A percentile compares a stretch with the other conserved stretches of the same genome.
Evolutionary conservation across 2,329 filamentous ascomycete species (phyloP).

Genomic region (Phaeosphaeriaceae sp.): DNA sequence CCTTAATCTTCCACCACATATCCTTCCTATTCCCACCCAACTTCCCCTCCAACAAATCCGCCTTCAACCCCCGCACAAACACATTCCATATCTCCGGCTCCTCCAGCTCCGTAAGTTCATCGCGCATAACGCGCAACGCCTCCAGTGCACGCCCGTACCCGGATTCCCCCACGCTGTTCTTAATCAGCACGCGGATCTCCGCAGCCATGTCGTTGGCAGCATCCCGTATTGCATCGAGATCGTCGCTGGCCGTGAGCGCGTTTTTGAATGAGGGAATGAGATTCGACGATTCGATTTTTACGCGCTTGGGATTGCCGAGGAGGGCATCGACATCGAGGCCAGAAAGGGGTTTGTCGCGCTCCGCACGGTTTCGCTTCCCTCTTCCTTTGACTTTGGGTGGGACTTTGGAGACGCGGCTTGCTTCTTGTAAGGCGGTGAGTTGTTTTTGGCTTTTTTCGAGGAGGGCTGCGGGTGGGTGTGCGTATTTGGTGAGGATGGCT

Average conservation of each 20-base stretch:
- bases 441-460: slow-evolving; percentile 62
- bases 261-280: slow-evolving; percentile 91
- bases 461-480: slow-evolving; percentile 72
- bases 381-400: slow-evolving; percentile 79
- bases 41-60: slow-evolving; percentile 69
- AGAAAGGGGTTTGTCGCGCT: slow-evolving; percentile 81
- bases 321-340: slow-evolving; percentile 86
- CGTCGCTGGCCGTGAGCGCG: slow-evolving; percentile 66
- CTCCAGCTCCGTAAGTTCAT: slow-evolving; percentile 77
- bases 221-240: slow-evolving; percentile 67
- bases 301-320: slow-evolving; percentile 65
- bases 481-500: slow-evolving; percentile 69
- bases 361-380: slow-evolving; percentile 63
- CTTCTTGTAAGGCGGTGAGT: slow-evolving; percentile 69
- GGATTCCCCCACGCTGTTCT: slow-evolving; percentile 74
- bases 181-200: slow-evolving; percentile 73
- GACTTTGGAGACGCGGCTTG: slow-evolving; percentile 81
- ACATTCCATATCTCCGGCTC: slow-evolving; percentile 78
- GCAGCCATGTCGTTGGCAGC: slow-evolving; percentile 75
- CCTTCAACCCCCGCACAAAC: slow-evolving; percentile 74
- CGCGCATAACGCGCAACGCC: slow-evolving; percentile 76
- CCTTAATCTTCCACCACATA: slow-evolving; percentile 79
- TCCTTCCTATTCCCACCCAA: slow-evolving; percentile 79
- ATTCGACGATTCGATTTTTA: slow-evolving; percentile 71
- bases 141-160: slow-evolving; percentile 79